phyloP scores from a whole-genome alignment of 139 green algal genomes.

The Pleodorina starrii region DNA sequence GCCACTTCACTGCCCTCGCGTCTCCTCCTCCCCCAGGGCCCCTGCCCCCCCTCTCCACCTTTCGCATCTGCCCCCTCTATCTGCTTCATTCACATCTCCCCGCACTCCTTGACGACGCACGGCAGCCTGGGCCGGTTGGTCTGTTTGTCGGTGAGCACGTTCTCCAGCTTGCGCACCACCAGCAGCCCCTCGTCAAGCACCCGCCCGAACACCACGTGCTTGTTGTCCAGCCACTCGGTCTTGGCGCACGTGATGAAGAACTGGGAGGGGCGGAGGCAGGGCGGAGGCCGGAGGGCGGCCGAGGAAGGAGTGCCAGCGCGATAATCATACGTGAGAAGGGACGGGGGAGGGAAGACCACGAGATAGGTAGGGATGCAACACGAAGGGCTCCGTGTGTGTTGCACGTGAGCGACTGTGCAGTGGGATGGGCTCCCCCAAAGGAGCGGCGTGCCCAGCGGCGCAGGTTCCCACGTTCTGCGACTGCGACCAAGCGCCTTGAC shows the following conservation, averaged over 20 bases:
- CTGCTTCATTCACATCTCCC: constrained; percentile 89
- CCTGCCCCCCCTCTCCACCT: too few species aligned
- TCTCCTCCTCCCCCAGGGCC: too few species aligned
- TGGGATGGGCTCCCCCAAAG: background rate
- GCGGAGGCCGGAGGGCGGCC: background rate
- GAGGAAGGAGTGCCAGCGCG: background rate
- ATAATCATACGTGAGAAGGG: background rate
- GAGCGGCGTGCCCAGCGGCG: background rate
- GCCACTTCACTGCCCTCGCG: too few species aligned
- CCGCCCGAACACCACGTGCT: constrained; percentile 95
- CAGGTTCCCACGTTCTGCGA: background rate
- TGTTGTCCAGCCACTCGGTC: constrained; percentile 96
- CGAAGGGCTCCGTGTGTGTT: too few species aligned
- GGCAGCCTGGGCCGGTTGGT: constrained; percentile 92
- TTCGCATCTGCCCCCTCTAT: too few species aligned
- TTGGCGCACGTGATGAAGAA: constrained; percentile 98
- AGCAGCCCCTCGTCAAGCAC: constrained; percentile 92
- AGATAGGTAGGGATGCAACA: too few species aligned
- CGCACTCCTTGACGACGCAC: constrained; percentile 90
- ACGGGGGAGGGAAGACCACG: background rate
- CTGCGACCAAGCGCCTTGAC: background rate
- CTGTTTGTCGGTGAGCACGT: constrained; percentile 82
- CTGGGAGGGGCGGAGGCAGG: constrained; percentile 64
- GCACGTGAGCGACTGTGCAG: background rate
- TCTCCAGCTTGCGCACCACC: constrained; percentile 95